phyloP scores from a whole-genome alignment of 2,329 filamentous ascomycete genomes.

The Didymella keratinophila region DNA sequence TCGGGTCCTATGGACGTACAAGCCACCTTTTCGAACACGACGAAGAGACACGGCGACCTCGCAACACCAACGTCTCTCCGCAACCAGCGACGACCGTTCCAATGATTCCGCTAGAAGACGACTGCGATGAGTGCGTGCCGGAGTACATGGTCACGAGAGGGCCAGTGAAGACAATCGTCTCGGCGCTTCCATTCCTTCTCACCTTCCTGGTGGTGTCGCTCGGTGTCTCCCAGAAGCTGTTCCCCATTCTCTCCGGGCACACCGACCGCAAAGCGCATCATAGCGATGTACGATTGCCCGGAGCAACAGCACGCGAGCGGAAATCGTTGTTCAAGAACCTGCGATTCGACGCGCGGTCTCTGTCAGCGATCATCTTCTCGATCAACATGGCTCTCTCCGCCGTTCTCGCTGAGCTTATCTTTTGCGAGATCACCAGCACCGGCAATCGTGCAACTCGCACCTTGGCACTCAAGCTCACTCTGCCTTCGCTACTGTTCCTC shows the following conservation, averaged over 20 bases:
- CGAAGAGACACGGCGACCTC: slow-evolving; percentile 12
- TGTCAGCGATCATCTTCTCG: slow-evolving; percentile 73
- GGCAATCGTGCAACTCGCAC: slow-evolving; percentile 72
- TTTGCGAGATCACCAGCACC: slow-evolving; percentile 83
- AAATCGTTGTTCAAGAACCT: slow-evolving; percentile 50
- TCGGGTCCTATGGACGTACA: slow-evolving; percentile 37
- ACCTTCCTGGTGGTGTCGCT: slow-evolving; percentile 72
- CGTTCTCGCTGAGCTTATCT: slow-evolving; percentile 79
- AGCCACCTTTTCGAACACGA: slow-evolving; percentile 22
- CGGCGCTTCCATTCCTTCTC: slow-evolving; percentile 72
- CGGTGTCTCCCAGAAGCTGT: slow-evolving; percentile 72
- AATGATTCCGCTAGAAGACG: slow-evolving; percentile 52
- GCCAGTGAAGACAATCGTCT: slow-evolving; percentile 63
- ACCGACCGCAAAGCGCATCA: slow-evolving; percentile 67
- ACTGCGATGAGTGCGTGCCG: slow-evolving; percentile 68
- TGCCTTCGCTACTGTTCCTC: slow-evolving; percentile 74
- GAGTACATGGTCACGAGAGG: slow-evolving; percentile 54
- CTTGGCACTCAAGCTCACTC: slow-evolving; percentile 72
- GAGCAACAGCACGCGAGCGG: slow-evolving; percentile 33
- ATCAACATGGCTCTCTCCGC: slow-evolving; percentile 78
- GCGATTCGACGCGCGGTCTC: slow-evolving; percentile 42
- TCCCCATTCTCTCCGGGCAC: slow-evolving; percentile 72
- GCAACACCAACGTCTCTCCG: slow-evolving; percentile 1
- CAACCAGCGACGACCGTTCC: slow-evolving; percentile 15
- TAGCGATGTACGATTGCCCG: slow-evolving; percentile 67